Conservation (phyloP, 129 eudicot genomes). For the Tagetes patula region DNA sequence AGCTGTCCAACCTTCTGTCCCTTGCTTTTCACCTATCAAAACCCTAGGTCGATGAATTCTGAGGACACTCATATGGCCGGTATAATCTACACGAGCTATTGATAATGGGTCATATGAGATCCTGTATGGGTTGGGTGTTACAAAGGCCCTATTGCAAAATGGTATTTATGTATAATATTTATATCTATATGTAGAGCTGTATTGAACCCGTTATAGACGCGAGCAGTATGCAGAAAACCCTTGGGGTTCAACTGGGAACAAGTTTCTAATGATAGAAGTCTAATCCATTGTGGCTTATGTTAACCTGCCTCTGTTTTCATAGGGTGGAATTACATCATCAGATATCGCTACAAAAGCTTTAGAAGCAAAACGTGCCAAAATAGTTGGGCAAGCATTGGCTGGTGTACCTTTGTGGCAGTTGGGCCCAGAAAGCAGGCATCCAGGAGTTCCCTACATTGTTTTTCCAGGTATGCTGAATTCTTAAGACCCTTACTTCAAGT, state of each 20-base stretch:
- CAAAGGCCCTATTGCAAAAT: background rate
- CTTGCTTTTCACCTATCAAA: no score
- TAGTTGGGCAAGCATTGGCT: slow-evolving; percentile 92
- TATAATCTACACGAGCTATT: no score
- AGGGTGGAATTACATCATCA: slow-evolving; percentile 99
- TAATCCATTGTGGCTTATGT: slow-evolving; percentile 9
- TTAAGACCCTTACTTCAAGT: background rate
- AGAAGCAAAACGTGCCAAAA: slow-evolving; percentile 83
- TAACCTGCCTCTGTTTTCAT: slow-evolving; percentile 25
- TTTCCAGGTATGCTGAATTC: slow-evolving; percentile 67
- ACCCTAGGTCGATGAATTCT: no score
- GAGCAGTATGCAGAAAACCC: background rate
- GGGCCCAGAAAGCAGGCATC: slow-evolving; percentile 93
- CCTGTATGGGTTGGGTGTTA: no score
- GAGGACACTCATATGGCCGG: no score
- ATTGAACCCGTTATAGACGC: background rate
- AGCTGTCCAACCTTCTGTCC: no score
- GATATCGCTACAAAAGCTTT: slow-evolving; percentile 96
- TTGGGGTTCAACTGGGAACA: background rate
- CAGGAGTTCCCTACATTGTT: slow-evolving; percentile 89
- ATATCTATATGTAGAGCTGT: background rate
- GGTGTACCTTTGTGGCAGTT: slow-evolving; percentile 99
- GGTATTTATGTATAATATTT: background rate
- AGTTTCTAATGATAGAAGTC: slow-evolving; percentile 1
- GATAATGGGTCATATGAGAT: no score